phyloP scores from a whole-genome alignment of 2,329 filamentous ascomycete species.

The Diplodia mutila region DNA sequence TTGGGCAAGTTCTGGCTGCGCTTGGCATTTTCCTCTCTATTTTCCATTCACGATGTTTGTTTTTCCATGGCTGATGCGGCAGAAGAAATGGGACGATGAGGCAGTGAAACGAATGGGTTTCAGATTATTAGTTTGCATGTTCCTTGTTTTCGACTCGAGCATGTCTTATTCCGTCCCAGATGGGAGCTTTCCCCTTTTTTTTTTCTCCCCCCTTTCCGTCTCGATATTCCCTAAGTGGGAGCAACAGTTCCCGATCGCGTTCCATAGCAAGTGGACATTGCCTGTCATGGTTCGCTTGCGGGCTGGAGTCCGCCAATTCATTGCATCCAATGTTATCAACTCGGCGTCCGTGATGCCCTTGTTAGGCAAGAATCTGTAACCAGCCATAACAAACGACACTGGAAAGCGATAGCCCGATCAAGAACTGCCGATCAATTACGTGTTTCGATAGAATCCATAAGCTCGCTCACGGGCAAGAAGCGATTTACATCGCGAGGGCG shows the following conservation, averaged over 20 bases:
- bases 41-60: neutral
- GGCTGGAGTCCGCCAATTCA: neutral
- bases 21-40: neutral
- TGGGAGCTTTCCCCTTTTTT: neutral
- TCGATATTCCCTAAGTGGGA: neutral
- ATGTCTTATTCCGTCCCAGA: neutral
- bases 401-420: neutral
- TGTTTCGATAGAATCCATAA: neutral
- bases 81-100: slow-evolving; percentile 9
- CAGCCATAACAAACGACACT: neutral
- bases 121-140: neutral
- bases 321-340: neutral
- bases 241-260: neutral
- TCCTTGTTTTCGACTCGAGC: neutral
- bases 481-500: neutral
- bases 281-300: neutral
- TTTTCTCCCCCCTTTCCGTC: too few relatives aligned
- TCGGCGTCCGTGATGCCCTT: neutral
- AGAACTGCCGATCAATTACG: neutral
- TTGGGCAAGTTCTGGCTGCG: slow-evolving; percentile 1
- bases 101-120: neutral
- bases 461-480: neutral
- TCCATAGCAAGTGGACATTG: neutral
- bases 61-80: neutral
- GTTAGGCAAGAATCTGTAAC: neutral